A percentile compares a stretch with the other conserved stretches of the same genome.
Conservation (phyloP, 208 protist genomes). For the Kentomonas sorsogonicus region DNA sequence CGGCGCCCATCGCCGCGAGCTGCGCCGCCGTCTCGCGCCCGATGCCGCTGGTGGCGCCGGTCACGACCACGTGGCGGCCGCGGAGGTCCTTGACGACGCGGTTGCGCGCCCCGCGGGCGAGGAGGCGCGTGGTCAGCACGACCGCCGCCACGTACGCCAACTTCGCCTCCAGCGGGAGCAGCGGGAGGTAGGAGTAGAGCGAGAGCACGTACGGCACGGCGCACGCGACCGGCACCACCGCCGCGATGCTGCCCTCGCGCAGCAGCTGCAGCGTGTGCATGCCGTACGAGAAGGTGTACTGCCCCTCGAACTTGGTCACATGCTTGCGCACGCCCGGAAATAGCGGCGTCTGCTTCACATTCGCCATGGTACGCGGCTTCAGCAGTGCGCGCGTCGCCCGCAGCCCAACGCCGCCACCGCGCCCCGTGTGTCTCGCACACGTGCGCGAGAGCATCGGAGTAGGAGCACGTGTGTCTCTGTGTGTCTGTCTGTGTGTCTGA, state of each 20-base stretch:
- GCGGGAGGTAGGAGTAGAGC: conserved; percentile 19
- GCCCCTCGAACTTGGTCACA: conserved; percentile 64
- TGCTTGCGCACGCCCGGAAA: conserved; percentile 51
- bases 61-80: conserved; percentile 53
- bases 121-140: conserved; percentile 25
- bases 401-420: no score
- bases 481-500: no score
- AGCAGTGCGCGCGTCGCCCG: not conserved
- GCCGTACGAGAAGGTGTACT: conserved; percentile 72
- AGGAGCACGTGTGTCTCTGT: no score
- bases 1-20: conserved; percentile 56
- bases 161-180: conserved; percentile 34
- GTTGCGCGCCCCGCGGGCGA: conserved; percentile 40
- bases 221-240: conserved; percentile 50
- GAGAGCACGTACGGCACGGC: conserved; percentile 37
- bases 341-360: conserved; percentile 58
- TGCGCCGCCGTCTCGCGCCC: conserved; percentile 61
- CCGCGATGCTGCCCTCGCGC: conserved; percentile 41
- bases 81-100: conserved; percentile 34
- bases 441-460: no score
- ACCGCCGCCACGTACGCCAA: conserved; percentile 34
- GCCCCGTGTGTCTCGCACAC: no score
- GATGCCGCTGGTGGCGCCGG: conserved; percentile 72
- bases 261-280: conserved; percentile 61
- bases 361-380: conserved; percentile 27